These are phyloP conservation scores for Drosera spatulata DNA, from an alignment of 179 eudicot species.

Conservation along the genomic window DNA sequence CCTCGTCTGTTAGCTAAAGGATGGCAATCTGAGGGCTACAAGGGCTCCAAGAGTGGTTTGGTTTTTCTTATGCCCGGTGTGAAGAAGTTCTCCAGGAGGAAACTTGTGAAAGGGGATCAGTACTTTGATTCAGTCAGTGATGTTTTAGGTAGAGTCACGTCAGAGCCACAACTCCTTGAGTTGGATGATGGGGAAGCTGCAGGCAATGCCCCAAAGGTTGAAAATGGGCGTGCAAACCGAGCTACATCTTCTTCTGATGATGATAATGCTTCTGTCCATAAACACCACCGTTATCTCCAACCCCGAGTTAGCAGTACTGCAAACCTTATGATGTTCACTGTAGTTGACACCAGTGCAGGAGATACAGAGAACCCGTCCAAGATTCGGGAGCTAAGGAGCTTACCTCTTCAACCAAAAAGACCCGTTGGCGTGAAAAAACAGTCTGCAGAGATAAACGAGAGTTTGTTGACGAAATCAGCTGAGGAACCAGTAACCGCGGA, in stretches of 20 bases:
- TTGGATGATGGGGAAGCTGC: conserved; percentile 17
- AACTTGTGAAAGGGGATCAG: conserved; percentile 45
- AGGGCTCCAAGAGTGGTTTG: conserved; percentile 35
- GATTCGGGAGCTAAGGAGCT: conserved; percentile 30
- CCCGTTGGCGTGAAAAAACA: conserved; percentile 1
- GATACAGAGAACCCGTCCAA: conserved; percentile 19
- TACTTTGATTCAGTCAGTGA: conserved; percentile 61
- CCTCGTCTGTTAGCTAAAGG: conserved; percentile 83
- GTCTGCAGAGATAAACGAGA: conserved; percentile 7
- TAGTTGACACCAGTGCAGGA: conserved; percentile 40
- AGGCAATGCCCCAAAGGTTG: conserved; percentile 21
- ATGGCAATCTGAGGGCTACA: conserved; percentile 17
- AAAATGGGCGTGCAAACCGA: conserved; percentile 23
- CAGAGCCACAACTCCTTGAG: conserved; percentile 48
- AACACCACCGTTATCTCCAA: conserved; percentile 37
- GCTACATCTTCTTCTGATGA: conserved; percentile 13
- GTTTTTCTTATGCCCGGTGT: conserved; percentile 74
- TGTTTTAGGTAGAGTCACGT: conserved; percentile 47
- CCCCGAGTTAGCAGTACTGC: conserved; percentile 31
- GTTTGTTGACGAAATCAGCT: background rate
- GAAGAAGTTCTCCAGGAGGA: conserved; percentile 62
- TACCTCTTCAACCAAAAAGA: conserved; percentile 27
- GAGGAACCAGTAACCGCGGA: conserved; percentile 11
- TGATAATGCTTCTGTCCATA: conserved; percentile 23
- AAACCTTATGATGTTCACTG: conserved; percentile 25